Evolutionary conservation across 257 asterid genomes (phyloP).

Genomic region (Nicotiana tabacum): DNA sequence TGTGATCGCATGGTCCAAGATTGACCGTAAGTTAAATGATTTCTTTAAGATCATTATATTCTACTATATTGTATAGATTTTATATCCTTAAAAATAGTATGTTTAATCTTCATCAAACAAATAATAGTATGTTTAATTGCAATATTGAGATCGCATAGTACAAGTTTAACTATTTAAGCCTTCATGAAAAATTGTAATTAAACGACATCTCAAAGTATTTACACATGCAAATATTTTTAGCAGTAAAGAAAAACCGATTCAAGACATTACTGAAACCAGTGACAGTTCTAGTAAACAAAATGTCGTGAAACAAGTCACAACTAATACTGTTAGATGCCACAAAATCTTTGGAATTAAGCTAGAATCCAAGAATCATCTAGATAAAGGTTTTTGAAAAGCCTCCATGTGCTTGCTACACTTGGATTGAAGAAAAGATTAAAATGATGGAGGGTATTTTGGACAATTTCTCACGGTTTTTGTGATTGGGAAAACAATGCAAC

Average conservation of each 20-base stretch:
- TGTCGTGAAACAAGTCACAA: background rate
- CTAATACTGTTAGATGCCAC: background rate
- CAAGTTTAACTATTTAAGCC: background rate
- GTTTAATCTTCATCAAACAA: background rate
- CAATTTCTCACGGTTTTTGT: background rate
- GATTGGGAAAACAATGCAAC: background rate
- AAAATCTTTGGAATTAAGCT: background rate
- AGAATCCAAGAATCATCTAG: background rate
- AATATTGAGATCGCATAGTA: background rate
- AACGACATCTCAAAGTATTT: background rate
- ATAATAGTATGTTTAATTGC: background rate
- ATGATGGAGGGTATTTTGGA: background rate
- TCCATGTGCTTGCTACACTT: background rate
- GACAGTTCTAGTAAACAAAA: background rate
- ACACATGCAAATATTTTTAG: background rate
- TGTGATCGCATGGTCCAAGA: background rate
- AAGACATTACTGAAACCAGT: background rate
- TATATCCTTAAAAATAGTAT: background rate
- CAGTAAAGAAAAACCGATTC: background rate
- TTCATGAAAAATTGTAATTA: background rate
- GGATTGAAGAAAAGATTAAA: background rate
- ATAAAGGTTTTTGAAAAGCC: background rate
- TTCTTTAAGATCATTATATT: background rate
- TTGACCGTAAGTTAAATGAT: background rate
- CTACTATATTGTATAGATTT: background rate